phyloP scores from a whole-genome alignment of 805 yeast genomes.

The Candida sithepensis region DNA sequence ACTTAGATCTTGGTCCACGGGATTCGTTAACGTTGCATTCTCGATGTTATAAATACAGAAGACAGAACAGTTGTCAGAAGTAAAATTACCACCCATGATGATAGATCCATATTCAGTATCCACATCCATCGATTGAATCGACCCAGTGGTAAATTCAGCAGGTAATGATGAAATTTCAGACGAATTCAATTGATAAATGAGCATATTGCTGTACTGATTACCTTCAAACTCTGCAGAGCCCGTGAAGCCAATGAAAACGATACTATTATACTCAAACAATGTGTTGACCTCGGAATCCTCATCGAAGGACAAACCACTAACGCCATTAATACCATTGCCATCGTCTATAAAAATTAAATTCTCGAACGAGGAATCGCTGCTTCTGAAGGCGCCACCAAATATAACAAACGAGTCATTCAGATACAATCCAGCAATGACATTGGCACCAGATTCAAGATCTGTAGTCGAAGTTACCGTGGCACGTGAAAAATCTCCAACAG shows the following conservation, averaged over 20 bases:
- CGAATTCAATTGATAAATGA: constrained; percentile 47
- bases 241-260: constrained; percentile 44
- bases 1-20: constrained; percentile 29
- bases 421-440: constrained; percentile 34
- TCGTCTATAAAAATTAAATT: constrained; percentile 23
- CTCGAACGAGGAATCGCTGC: constrained; percentile 13
- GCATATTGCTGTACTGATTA: constrained; percentile 39
- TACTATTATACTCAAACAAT: constrained; percentile 35
- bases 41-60: constrained; percentile 64
- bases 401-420: constrained; percentile 48
- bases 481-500: constrained; percentile 13
- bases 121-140: constrained; percentile 39
- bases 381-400: constrained; percentile 57
- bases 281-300: constrained; percentile 18
- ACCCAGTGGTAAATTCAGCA: constrained; percentile 33
- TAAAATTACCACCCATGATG: constrained; percentile 73
- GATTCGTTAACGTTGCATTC: constrained; percentile 51
- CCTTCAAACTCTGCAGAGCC: constrained; percentile 29
- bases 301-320: constrained; percentile 18
- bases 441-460: constrained; percentile 5
- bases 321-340: constrained; percentile 2
- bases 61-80: constrained; percentile 45
- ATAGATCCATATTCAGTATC: constrained; percentile 41
- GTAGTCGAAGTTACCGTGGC: neutral
- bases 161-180: constrained; percentile 38